A percentile compares a stretch with the other conserved stretches of the same genome.
Conservation (phyloP, 2,329 filamentous ascomycete genomes). For the Periconia sp. region DNA sequence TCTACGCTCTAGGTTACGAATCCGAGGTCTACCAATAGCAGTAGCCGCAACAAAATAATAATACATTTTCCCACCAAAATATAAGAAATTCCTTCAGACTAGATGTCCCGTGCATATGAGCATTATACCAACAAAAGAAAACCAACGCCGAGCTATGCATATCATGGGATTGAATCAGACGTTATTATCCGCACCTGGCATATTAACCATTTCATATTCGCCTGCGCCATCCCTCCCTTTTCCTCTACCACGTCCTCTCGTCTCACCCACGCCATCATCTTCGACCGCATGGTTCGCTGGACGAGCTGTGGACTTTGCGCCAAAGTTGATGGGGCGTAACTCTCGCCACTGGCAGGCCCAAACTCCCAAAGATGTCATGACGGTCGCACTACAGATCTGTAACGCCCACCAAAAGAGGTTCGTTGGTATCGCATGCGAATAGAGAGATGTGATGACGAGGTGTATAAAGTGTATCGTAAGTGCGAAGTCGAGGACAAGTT, state of each 20-base stretch:
- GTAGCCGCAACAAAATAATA: not conserved
- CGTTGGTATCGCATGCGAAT: conserved; percentile 73
- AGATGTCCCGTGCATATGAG: not conserved
- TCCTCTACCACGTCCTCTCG: conserved; percentile 43
- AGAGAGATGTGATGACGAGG: conserved; percentile 74
- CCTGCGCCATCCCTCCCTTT: conserved; percentile 49
- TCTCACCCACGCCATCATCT: conserved; percentile 43
- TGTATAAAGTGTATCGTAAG: conserved; percentile 85
- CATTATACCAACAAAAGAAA: not conserved
- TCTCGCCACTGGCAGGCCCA: conserved; percentile 94
- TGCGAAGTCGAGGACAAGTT: conserved; percentile 93
- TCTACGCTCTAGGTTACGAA: not conserved
- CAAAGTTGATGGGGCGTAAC: conserved; percentile 84
- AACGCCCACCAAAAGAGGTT: conserved; percentile 86
- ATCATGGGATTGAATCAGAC: conserved; percentile 25
- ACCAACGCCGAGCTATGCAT: conserved; percentile 23
- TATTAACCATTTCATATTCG: conserved; percentile 52
- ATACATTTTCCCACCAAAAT: not conserved
- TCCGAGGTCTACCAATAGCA: not conserved
- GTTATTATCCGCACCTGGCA: conserved; percentile 42
- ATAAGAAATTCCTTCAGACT: not conserved
- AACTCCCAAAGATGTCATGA: conserved; percentile 74
- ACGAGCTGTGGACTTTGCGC: conserved; percentile 52
- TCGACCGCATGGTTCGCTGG: conserved; percentile 19
- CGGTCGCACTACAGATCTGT: conserved; percentile 59